phyloP scores from a whole-genome alignment of 345 rosid genomes.

The Eucalyptus curtisii region DNA sequence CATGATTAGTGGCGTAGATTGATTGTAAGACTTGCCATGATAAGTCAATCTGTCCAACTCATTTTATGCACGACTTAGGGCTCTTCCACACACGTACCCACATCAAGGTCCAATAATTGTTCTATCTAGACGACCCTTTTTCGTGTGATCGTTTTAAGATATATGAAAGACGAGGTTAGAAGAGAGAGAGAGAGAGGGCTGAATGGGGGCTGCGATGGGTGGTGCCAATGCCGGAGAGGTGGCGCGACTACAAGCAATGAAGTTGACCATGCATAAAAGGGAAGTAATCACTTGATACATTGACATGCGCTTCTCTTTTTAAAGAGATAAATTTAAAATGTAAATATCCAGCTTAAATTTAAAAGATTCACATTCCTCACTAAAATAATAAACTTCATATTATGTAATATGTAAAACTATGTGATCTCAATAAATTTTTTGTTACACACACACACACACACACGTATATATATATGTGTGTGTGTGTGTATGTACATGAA shows the following conservation, averaged over 20 bases:
- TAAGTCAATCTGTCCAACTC: not conserved
- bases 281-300: not conserved
- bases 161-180: not conserved
- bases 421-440: not conserved
- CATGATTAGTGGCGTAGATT: not conserved
- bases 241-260: not conserved
- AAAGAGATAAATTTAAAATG: not conserved
- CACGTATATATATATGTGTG: not conserved
- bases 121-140: not conserved
- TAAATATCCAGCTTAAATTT: not conserved
- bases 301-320: not conserved
- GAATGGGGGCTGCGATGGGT: not conserved
- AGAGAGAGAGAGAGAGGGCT: not conserved
- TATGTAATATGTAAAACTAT: not conserved
- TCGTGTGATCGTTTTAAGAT: not conserved
- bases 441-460: not conserved
- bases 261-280: not conserved
- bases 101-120: not conserved
- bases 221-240: not conserved
- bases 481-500: not conserved
- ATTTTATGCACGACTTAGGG: not conserved
- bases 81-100: not conserved
- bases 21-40: not conserved
- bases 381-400: not conserved
- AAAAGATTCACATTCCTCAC: not conserved